These are phyloP conservation scores for Sugiyamaella smithiae DNA, from an alignment of 805 yeast genomes.

Conservation along the genomic window DNA sequence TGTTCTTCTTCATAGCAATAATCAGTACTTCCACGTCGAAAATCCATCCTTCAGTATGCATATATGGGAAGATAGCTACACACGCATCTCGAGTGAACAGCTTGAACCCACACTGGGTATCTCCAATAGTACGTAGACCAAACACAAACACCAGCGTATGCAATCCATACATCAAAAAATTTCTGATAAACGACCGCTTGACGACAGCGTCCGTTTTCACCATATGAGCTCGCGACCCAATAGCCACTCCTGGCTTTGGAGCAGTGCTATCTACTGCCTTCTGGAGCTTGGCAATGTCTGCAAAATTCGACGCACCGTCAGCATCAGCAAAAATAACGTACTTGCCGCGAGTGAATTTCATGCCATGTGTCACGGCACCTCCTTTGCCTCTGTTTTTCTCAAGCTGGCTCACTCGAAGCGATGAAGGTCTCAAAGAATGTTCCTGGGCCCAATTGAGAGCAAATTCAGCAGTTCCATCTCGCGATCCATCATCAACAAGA, in stretches of 20 bases:
- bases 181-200: slow-evolving; percentile 82
- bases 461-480: slow-evolving; percentile 70
- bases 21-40: slow-evolving; percentile 92
- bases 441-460: slow-evolving; percentile 58
- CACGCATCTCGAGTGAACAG: slow-evolving; percentile 75
- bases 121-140: slow-evolving; percentile 83
- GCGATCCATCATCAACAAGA: slow-evolving; percentile 89
- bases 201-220: slow-evolving; percentile 95
- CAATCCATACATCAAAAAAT: slow-evolving; percentile 88
- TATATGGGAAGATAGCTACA: slow-evolving; percentile 66
- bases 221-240: slow-evolving; percentile 97
- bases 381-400: slow-evolving; percentile 86
- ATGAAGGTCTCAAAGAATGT: slow-evolving; percentile 53
- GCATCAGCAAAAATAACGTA: slow-evolving; percentile 91
- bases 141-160: slow-evolving; percentile 83
- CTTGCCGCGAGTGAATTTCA: slow-evolving; percentile 69
- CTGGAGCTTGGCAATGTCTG: slow-evolving; percentile 58
- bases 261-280: slow-evolving; percentile 36
- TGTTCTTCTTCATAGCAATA: slow-evolving; percentile 67
- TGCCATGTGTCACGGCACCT: slow-evolving; percentile 95
- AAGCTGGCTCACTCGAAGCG: slow-evolving; percentile 67
- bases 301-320: slow-evolving; percentile 88
- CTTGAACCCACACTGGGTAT: slow-evolving; percentile 98
- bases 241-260: slow-evolving; percentile 57
- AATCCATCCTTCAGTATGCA: slow-evolving; percentile 98